Conservation (phyloP, 2,329 filamentous ascomycete genomes). For the Nannizzia gypsea region DNA sequence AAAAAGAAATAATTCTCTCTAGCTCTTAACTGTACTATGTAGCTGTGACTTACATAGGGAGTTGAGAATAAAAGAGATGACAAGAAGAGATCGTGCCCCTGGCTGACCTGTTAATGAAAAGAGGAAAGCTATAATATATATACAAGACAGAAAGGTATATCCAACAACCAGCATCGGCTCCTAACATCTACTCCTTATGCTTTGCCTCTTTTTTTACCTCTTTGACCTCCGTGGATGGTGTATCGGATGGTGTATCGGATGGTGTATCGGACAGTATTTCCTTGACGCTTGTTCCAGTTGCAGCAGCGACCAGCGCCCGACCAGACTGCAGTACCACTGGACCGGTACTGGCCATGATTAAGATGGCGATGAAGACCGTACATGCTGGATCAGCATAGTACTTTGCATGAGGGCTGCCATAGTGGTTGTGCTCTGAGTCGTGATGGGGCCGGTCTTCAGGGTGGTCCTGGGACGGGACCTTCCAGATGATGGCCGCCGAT, state of each 20-base stretch:
- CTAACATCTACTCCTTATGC: neutral
- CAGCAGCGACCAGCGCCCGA: conserved; percentile 7
- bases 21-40: no score
- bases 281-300: neutral
- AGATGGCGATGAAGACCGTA: conserved; percentile 12
- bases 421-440: neutral
- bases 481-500: conserved; percentile 57
- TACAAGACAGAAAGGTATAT: no score
- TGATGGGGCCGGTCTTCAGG: neutral
- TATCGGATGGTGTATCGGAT: neutral
- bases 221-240: neutral
- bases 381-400: conserved; percentile 15
- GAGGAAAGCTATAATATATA: no score
- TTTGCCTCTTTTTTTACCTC: neutral
- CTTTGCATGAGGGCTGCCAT: conserved; percentile 4
- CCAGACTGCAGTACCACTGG: conserved; percentile 11
- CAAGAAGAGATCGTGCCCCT: no score
- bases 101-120: no score
- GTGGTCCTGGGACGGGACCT: conserved; percentile 4
- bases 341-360: conserved; percentile 12
- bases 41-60: no score
- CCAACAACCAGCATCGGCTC: neutral
- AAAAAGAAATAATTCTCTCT: no score
- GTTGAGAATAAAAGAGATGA: no score
- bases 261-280: neutral